Conservation (phyloP, 2,329 filamentous ascomycete species). For the Hymenoscyphus fructigenus region DNA sequence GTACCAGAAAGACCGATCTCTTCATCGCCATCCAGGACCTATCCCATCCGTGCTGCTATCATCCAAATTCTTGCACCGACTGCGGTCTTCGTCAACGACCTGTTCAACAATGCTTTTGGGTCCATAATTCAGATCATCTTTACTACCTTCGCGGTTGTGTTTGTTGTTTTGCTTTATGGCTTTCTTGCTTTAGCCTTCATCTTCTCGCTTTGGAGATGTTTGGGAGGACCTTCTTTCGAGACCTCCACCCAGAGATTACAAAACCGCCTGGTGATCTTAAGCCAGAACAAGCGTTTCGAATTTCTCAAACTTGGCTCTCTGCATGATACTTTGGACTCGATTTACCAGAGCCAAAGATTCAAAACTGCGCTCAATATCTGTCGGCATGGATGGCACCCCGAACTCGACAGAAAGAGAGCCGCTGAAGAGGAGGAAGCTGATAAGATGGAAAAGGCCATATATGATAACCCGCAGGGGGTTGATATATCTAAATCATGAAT, state of each 20-base stretch:
- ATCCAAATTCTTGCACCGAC: slow-evolving; percentile 18
- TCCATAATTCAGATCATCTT: neutral
- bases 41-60: slow-evolving; percentile 15
- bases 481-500: neutral
- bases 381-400: slow-evolving; percentile 18
- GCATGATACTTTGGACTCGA: slow-evolving; percentile 9
- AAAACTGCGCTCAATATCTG: slow-evolving; percentile 5
- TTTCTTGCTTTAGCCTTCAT: neutral
- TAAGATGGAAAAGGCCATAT: neutral
- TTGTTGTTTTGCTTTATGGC: neutral
- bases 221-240: neutral
- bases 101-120: neutral
- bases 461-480: neutral
- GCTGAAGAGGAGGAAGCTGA: slow-evolving; percentile 2
- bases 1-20: slow-evolving; percentile 8
- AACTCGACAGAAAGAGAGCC: neutral
- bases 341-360: neutral
- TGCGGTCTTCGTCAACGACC: neutral
- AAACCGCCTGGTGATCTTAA: neutral
- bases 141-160: neutral
- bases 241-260: neutral
- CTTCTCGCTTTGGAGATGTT: neutral
- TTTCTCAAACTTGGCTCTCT: neutral
- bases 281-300: neutral
- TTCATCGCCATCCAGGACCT: slow-evolving; percentile 18